Evolutionary conservation across 345 rosid species (phyloP).

Genomic region (Dimocarpus longan): DNA sequence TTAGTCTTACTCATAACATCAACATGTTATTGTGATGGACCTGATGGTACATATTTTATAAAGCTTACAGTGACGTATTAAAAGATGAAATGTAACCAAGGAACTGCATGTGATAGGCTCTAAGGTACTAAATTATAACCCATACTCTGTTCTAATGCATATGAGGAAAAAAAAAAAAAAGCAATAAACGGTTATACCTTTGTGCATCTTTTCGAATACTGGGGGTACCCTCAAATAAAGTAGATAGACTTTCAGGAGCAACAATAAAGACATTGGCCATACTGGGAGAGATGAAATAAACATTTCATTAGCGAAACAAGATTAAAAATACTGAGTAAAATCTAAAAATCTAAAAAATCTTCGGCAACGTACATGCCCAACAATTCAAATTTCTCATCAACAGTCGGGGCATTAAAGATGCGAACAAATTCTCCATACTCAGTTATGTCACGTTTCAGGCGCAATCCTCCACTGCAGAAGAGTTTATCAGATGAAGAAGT

Average conservation of each 20-base stretch:
- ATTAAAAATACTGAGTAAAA: constrained; percentile 1
- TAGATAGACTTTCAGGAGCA: constrained; percentile 94
- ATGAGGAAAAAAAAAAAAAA: constrained; percentile 2
- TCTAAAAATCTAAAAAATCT: not conserved
- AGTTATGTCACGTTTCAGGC: constrained; percentile 92
- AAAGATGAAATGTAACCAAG: not conserved
- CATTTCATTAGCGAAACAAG: constrained; percentile 20
- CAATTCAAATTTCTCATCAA: constrained; percentile 94
- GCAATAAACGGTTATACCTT: constrained; percentile 46
- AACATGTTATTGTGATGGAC: not conserved
- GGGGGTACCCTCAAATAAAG: constrained; percentile 93
- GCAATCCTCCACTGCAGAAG: constrained; percentile 81
- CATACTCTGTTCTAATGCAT: not conserved
- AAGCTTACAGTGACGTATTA: not conserved
- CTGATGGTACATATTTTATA: not conserved
- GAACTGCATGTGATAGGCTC: not conserved
- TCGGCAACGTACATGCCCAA: constrained; percentile 75
- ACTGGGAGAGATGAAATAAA: constrained; percentile 61
- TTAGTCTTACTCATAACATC: not conserved
- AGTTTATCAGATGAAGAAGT: constrained; percentile 5
- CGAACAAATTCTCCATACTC: constrained; percentile 91
- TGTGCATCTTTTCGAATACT: constrained; percentile 92
- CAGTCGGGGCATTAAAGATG: constrained; percentile 83
- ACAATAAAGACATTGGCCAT: constrained; percentile 94
- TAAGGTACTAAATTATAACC: not conserved